Percentiles rank a stretch among this genome's conserved stretches.
Conservation (phyloP, 371 early-diverging fungal species). For the Mucor piriformis region DNA sequence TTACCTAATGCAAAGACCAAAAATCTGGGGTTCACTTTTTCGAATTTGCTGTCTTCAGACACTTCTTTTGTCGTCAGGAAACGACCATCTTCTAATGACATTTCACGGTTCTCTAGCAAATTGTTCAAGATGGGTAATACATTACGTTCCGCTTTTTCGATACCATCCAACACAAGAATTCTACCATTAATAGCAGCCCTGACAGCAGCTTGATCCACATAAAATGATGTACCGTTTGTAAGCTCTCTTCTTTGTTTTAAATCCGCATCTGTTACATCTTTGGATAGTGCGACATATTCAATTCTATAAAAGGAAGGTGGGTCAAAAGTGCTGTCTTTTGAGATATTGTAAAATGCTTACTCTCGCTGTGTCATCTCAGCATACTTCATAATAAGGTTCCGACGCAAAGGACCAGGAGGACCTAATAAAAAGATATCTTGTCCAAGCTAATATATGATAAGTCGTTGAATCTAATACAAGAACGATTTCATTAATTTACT, state of each 20-base stretch:
- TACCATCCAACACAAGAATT: conserved; percentile 80
- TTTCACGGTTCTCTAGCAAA: conserved; percentile 86
- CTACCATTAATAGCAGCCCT: conserved; percentile 83
- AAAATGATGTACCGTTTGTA: conserved; percentile 68
- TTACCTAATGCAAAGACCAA: conserved; percentile 80
- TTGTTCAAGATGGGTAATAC: conserved; percentile 88
- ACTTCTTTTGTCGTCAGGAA: conserved; percentile 74
- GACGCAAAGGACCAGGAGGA: conserved; percentile 77
- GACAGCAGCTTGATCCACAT: conserved; percentile 81
- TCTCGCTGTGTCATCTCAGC: conserved; percentile 69
- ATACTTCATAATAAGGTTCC: conserved; percentile 74
- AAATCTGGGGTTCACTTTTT: conserved; percentile 74
- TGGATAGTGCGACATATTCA: conserved; percentile 79
- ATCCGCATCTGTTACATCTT: conserved; percentile 82
- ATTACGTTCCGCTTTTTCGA: conserved; percentile 87
- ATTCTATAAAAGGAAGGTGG: conserved; percentile 38
- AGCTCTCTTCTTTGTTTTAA: conserved; percentile 87
- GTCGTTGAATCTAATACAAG: not conserved
- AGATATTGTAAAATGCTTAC: conserved; percentile 14
- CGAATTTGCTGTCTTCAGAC: conserved; percentile 59
- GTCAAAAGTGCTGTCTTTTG: not conserved
- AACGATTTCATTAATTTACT: conserved; percentile 15
- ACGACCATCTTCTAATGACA: conserved; percentile 85
- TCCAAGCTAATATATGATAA: conserved; percentile 49
- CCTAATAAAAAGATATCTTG: conserved; percentile 88